phyloP scores from a whole-genome alignment of 1,139 yeast genomes.

The Arxiozyma slooffiae region DNA sequence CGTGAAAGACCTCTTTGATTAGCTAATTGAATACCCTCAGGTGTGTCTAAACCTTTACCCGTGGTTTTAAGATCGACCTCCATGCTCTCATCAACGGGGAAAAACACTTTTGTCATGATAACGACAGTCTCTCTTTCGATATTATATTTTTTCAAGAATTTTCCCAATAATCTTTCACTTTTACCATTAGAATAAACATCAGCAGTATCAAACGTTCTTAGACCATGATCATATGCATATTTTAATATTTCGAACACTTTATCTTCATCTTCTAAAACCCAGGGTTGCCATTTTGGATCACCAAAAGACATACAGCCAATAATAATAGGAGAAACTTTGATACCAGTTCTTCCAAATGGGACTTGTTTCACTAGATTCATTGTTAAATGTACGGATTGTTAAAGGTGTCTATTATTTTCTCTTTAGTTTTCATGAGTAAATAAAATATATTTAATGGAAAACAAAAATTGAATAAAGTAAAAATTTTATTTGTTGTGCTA shows the following conservation, averaged over 20 bases:
- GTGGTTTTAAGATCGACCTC: too few relatives aligned
- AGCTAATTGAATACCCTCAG: constrained; percentile 12
- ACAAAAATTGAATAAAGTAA: too few relatives aligned
- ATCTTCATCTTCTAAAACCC: constrained; percentile 37
- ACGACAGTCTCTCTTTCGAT: constrained; percentile 36
- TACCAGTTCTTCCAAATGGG: constrained; percentile 3
- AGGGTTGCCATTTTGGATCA: constrained; percentile 33
- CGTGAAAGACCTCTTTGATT: constrained; percentile 37
- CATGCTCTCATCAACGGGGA: constrained; percentile 20
- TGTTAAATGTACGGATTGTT: too few relatives aligned
- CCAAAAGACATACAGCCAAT: constrained; percentile 47
- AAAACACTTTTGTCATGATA: constrained; percentile 33
- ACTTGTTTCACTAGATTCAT: constrained; percentile 9
- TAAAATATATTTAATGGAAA: too few relatives aligned
- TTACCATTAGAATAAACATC: constrained; percentile 35
- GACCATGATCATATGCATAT: constrained; percentile 37
- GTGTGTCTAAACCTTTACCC: too few relatives aligned
- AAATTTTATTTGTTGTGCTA: too few relatives aligned
- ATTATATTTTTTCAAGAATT: constrained; percentile 32
- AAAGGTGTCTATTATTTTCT: too few relatives aligned
- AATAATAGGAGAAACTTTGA: constrained; percentile 36
- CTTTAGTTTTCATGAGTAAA: too few relatives aligned
- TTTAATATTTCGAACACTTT: constrained; percentile 32
- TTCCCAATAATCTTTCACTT: constrained; percentile 34
- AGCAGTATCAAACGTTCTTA: constrained; percentile 42